A percentile compares a stretch with the other conserved stretches of the same genome.
Evolutionary conservation across 2,329 filamentous ascomycete genomes (phyloP).

Genomic region (Botrytis medusae): DNA sequence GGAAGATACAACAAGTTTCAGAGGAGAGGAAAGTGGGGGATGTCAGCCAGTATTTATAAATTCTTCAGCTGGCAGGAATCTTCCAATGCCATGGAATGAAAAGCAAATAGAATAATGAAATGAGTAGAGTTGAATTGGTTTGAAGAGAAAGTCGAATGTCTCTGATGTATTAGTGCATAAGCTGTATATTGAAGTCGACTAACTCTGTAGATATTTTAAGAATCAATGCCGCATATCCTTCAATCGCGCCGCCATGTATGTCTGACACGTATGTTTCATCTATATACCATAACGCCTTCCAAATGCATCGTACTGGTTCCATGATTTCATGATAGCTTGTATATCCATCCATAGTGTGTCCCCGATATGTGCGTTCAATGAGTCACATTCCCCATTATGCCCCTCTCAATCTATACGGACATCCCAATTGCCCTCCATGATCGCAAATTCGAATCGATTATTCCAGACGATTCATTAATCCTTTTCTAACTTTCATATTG

Average conservation of each 20-base stretch:
- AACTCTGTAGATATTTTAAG: neutral
- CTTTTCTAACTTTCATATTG: slow-evolving; percentile 69
- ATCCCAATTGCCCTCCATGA: neutral
- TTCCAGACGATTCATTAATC: slow-evolving; percentile 52
- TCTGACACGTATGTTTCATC: slow-evolving; percentile 5
- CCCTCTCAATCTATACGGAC: neutral
- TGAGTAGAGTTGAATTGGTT: neutral
- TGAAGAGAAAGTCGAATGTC: neutral
- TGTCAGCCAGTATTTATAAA: neutral
- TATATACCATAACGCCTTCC: slow-evolving; percentile 16
- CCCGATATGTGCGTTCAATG: neutral
- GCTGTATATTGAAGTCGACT: slow-evolving; percentile 1
- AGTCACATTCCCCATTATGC: neutral
- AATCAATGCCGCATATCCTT: slow-evolving; percentile 1
- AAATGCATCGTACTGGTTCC: neutral
- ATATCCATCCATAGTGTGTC: slow-evolving; percentile 6
- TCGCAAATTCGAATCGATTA: slow-evolving; percentile 7
- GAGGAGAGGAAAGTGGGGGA: neutral
- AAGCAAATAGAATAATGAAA: neutral
- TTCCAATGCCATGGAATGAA: neutral
- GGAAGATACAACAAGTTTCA: neutral
- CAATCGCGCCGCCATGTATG: slow-evolving; percentile 8
- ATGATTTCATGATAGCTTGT: slow-evolving; percentile 1
- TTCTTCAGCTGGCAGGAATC: neutral
- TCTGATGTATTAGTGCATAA: slow-evolving; percentile 8